Percentiles rank a stretch among this genome's conserved stretches.
phyloP scores from a whole-genome alignment of 331 rosid species.

The Spiraea crenata region DNA sequence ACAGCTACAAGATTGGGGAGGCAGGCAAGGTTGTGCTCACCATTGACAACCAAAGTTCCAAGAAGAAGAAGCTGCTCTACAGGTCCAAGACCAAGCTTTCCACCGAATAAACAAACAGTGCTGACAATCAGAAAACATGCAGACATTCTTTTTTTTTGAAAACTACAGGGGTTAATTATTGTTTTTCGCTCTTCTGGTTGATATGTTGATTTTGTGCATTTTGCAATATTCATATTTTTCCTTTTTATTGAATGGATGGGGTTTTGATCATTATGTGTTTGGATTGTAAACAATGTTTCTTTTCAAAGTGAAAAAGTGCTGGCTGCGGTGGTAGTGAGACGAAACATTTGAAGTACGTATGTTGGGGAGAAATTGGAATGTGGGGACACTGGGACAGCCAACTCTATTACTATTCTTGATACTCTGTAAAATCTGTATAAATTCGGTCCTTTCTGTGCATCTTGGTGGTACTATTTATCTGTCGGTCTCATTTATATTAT shows the following conservation, averaged over 20 bases:
- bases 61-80: constrained; percentile 88
- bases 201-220: constrained; percentile 21
- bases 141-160: constrained; percentile 19
- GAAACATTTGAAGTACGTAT: constrained; percentile 23
- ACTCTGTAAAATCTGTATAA: constrained; percentile 35
- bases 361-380: constrained; percentile 17
- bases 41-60: constrained; percentile 74
- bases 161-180: constrained; percentile 31
- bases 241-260: constrained; percentile 11
- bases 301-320: not conserved
- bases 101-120: constrained; percentile 29
- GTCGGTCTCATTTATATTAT: not conserved
- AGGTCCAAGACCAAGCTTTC: constrained; percentile 67
- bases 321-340: not conserved
- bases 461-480: not conserved
- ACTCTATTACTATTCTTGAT: constrained; percentile 17
- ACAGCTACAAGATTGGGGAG: constrained; percentile 64
- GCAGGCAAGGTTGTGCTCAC: constrained; percentile 69
- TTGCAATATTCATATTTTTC: constrained; percentile 22
- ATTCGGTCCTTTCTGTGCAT: constrained; percentile 6
- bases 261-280: constrained; percentile 8
- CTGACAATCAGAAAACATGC: constrained; percentile 7
- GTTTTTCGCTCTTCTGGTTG: constrained; percentile 16
- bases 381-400: constrained; percentile 20
- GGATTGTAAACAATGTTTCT: constrained; percentile 23